Percentiles rank a stretch among this genome's conserved stretches.
Conservation (phyloP, 1,284 basidiomycete genomes). For the Marasmius oreades region DNA sequence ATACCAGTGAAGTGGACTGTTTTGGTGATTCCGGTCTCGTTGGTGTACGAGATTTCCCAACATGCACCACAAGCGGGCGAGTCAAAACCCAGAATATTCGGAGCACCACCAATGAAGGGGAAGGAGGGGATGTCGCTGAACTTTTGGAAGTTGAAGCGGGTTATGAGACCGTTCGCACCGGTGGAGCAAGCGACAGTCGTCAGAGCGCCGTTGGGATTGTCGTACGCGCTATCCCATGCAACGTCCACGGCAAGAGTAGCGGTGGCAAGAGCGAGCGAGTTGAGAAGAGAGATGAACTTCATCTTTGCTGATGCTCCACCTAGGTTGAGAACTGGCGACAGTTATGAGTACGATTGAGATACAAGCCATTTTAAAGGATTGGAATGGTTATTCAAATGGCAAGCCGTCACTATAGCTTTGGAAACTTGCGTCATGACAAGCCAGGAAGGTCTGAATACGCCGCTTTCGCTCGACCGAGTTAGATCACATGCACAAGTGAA, state of each 20-base stretch:
- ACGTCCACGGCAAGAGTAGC: conserved; percentile 16
- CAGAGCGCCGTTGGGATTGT: conserved; percentile 30
- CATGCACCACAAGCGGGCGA: conserved; percentile 42
- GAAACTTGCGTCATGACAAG: not conserved
- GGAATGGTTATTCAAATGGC: not conserved
- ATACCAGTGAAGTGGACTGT: conserved; percentile 39
- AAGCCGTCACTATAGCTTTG: not conserved
- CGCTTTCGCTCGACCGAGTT: no score
- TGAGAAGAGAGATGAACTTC: conserved; percentile 14
- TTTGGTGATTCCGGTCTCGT: conserved; percentile 19
- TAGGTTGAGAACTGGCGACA: conserved; percentile 11
- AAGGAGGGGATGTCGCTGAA: conserved; percentile 45
- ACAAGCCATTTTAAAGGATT: not conserved
- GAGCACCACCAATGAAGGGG: conserved; percentile 49
- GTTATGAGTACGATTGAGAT: not conserved
- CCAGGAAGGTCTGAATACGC: no score
- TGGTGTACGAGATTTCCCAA: conserved; percentile 39
- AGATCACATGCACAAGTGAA: no score
- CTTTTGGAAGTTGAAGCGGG: conserved; percentile 36
- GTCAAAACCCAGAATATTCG: conserved; percentile 37
- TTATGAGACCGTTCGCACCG: conserved; percentile 40
- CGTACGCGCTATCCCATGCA: conserved; percentile 43
- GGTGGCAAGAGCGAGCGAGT: conserved; percentile 20
- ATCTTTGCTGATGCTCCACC: conserved; percentile 10
- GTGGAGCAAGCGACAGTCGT: conserved; percentile 45